Conservation (phyloP, 2,329 filamentous ascomycete genomes). For the Sordariomycetes sp. region DNA sequence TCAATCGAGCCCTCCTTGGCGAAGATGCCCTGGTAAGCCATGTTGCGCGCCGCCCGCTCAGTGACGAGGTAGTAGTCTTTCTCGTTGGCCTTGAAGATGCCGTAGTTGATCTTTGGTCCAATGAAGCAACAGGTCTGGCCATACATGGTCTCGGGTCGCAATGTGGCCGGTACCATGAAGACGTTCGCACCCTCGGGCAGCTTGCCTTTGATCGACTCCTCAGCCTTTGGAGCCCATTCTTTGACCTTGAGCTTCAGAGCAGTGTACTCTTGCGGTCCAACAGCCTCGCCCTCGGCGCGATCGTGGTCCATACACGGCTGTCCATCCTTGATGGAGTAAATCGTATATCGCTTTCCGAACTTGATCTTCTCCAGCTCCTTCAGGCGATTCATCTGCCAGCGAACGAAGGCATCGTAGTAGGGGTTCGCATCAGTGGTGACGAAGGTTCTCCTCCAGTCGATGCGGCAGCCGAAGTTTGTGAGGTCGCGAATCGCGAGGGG, state of each 20-base stretch:
- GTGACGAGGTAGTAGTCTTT: slow-evolving; percentile 79
- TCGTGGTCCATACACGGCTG: slow-evolving; percentile 40
- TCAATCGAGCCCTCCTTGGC: slow-evolving; percentile 66
- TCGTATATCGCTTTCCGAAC: slow-evolving; percentile 86
- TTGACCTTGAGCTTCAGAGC: slow-evolving; percentile 85
- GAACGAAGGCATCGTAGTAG: slow-evolving; percentile 90
- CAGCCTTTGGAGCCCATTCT: slow-evolving; percentile 75
- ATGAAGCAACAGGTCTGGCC: slow-evolving; percentile 96
- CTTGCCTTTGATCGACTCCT: slow-evolving; percentile 64
- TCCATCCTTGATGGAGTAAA: slow-evolving; percentile 52
- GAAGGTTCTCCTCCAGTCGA: slow-evolving; percentile 89
- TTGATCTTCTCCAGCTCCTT: slow-evolving; percentile 87
- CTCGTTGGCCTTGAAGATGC: slow-evolving; percentile 65
- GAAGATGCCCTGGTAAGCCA: slow-evolving; percentile 89
- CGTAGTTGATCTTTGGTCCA: slow-evolving; percentile 80
- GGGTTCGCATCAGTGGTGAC: slow-evolving; percentile 95
- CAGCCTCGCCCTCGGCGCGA: slow-evolving; percentile 34
- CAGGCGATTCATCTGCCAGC: slow-evolving; percentile 95
- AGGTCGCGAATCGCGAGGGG: slow-evolving; percentile 56
- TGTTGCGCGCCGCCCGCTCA: slow-evolving; percentile 82
- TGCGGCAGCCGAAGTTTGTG: slow-evolving; percentile 72
- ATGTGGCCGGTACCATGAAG: slow-evolving; percentile 84
- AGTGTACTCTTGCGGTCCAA: slow-evolving; percentile 81
- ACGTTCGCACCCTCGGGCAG: slow-evolving; percentile 71
- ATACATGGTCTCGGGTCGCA: slow-evolving; percentile 97